Base-by-base conservation (phyloP, 108 stramenopile species). In the Skeletonema marinoi region DNA sequence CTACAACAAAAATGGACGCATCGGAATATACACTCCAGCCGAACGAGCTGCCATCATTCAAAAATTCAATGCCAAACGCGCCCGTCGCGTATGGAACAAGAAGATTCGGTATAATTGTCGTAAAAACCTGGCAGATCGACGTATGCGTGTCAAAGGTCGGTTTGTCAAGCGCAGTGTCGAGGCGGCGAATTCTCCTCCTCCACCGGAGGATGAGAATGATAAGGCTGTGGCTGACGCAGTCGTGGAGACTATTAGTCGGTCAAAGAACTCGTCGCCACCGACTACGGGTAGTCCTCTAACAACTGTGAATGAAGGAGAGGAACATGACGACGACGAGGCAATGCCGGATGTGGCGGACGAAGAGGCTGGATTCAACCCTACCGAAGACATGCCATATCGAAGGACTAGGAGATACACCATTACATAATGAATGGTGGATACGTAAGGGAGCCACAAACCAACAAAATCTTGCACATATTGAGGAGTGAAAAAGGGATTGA, bases 91-190 rank as follows among this genome's bases (percentile, higher is more conserved):
- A 6, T 99, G 98, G 98, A 96, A 95, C 68, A 98, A 99, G 83
- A 97, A 97, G 87, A 96, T 98, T 75, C 90, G 98, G 5, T 99
- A 99, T 88, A 88, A 92, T 68, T 99, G 98, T 81, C 94, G 98
- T 54, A 98, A 98, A 84, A 96, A 89, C 79, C 85, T 99, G 41
- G 98, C 98, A 10, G 97, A 99, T 82, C 85, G 97, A 35, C 83
- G 98, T 8, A 84, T 97, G 80, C 86, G 98, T 38, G 93, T 99
- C 41, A 99, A 99, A 85, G 98, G 98, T 7, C 83, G 98, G 32
- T 99, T 99, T 75, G 98, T 99, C 35, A 99, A 99, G 80, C 85
- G 94, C 13, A 82, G 84, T 60, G 80, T 78, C 32, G 88, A 88
- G 60, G 73, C 88, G 31, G 60, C 83, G 14, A 65, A 59, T 7